Conservation (phyloP, 257 asterid genomes). For the Misopates orontium region DNA sequence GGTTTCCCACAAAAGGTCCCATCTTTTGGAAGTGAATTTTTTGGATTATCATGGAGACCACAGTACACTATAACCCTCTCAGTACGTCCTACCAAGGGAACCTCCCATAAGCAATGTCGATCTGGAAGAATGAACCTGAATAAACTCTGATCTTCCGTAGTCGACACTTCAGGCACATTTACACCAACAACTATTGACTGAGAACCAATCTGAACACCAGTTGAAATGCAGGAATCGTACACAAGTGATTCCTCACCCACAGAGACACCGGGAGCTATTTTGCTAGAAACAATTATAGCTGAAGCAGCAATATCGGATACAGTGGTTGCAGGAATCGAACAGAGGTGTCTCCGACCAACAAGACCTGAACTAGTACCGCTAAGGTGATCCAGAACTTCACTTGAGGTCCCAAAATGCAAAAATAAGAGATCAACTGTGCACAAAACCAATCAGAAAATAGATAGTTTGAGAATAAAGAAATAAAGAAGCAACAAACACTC, state of each 20-base stretch:
- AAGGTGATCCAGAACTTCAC: slow-evolving; percentile 95
- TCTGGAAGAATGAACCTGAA: slow-evolving; percentile 87
- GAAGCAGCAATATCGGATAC: slow-evolving; percentile 90
- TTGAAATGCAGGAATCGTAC: slow-evolving; percentile 76
- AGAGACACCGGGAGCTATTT: slow-evolving; percentile 81
- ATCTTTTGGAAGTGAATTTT: slow-evolving; percentile 51
- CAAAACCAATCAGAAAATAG: slow-evolving; percentile 17
- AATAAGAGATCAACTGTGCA: slow-evolving; percentile 78
- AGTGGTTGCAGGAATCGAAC: slow-evolving; percentile 88
- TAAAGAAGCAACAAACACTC: slow-evolving; percentile 7
- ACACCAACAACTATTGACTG: slow-evolving; percentile 85
- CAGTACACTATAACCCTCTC: slow-evolving; percentile 81
- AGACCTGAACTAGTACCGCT: slow-evolving; percentile 74
- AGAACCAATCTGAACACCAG: slow-evolving; percentile 84
- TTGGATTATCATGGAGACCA: slow-evolving; percentile 95
- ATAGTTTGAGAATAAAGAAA: slow-evolving; percentile 13
- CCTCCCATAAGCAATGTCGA: slow-evolving; percentile 99
- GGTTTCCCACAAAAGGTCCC: slow-evolving; percentile 98
- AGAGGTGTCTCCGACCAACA: slow-evolving; percentile 92
- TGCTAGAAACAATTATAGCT: slow-evolving; percentile 79
- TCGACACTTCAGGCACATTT: slow-evolving; percentile 48
- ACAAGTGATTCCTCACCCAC: slow-evolving; percentile 89
- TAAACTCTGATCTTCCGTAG: slow-evolving; percentile 31
- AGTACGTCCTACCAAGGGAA: slow-evolving; percentile 68
- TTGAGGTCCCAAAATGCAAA: slow-evolving; percentile 96